Base-by-base conservation (phyloP, 176 grass and related monocot genomes). In the Elymus sibiricus region DNA sequence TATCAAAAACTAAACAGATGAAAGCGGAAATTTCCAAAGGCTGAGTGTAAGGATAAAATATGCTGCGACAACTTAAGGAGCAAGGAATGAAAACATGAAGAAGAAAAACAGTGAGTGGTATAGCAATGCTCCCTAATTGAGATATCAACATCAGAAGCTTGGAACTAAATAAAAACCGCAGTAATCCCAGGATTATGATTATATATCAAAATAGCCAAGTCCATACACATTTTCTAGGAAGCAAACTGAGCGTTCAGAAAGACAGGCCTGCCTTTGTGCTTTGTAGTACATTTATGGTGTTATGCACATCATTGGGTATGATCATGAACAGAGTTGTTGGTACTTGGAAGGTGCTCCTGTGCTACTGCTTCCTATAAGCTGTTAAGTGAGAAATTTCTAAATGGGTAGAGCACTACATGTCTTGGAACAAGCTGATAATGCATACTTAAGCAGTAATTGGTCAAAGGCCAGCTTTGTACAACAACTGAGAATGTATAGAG, bases 1-100 rank as follows among this genome's bases (percentile, higher is more conserved):
- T 31, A 90, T 89, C 86, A 95, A 92, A 81, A 78, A 39, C 76
- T 70, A 87, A 89, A 85, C 64, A 64, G n/a, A 82, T 74, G 70
- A 55, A 66, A 70, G 51, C 31, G 11, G 13, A 61, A 81, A 43
- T 12, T 76, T 32, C 11, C 63, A 77, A 62, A 70, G 11, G 70
- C 31, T 76, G 28, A 84, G 68, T 76, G 68, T 39, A 80, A 13
- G 49, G 29, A 42, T 43, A 82, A 71, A 80, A 37, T 55, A 83
- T 49, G 68, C 31, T 83, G 65, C 28, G 70, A 68, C 31, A 86
- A 68, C 47, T 77, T 29, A 38, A 40, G 7, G 59, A 77, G 11
- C 5, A 37, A 77, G 14, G 35, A 11, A 77, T n/a, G 63, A 40
- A 59, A 24, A 42, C 8, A 42, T 55, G 58, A 74, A 76, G 77